phyloP scores from a whole-genome alignment of 345 rosid species.

The Populus simonii region DNA sequence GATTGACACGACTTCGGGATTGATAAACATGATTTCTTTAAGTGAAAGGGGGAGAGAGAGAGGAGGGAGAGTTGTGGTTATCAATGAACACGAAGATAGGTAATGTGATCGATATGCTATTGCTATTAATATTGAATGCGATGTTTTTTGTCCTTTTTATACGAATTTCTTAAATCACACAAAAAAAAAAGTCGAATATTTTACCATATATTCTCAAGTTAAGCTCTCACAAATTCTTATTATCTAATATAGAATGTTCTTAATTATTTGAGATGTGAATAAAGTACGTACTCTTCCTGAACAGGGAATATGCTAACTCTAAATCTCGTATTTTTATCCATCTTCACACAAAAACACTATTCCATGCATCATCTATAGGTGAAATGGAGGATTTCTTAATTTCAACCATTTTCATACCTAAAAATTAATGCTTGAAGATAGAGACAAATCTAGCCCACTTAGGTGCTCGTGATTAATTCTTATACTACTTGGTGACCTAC shows the following conservation, averaged over 20 bases:
- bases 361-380: too few species aligned
- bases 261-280: too few species aligned
- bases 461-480: too few species aligned
- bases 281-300: neutral
- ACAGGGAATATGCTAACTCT: neutral
- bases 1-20: constrained; percentile 30
- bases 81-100: constrained; percentile 12
- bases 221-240: neutral
- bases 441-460: neutral
- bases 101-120: constrained; percentile 5
- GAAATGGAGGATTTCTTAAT: neutral
- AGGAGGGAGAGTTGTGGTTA: neutral
- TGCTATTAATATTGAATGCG: neutral
- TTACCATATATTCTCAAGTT: neutral
- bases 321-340: neutral
- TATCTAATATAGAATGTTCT: neutral
- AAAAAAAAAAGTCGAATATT: too few species aligned
- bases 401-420: neutral
- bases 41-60: neutral
- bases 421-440: neutral
- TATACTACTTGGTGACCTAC: too few species aligned
- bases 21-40: constrained; percentile 5
- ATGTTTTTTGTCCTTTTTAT: neutral
- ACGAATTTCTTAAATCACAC: neutral
- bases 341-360: neutral